phyloP scores from a whole-genome alignment of 345 rosid genomes.

The Reutealis trisperma region DNA sequence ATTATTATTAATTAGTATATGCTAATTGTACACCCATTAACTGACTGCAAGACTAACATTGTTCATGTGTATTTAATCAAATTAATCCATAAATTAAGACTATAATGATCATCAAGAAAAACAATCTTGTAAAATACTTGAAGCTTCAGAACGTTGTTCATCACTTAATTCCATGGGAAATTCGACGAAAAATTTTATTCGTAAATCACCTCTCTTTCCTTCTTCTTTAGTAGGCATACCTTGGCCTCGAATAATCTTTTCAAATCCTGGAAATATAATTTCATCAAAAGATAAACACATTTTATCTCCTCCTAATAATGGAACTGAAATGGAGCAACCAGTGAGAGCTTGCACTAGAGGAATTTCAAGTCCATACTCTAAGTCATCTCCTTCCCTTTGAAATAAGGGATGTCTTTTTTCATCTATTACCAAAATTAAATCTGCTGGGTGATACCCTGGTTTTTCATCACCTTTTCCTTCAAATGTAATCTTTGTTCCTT shows the following conservation, averaged over 20 bases:
- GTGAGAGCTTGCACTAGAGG: slow-evolving; percentile 77
- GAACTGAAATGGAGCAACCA: slow-evolving; percentile 69
- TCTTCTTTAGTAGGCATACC: slow-evolving; percentile 69
- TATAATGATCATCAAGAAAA: slow-evolving; percentile 18
- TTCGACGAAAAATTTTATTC: slow-evolving; percentile 52
- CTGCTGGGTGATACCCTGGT: slow-evolving; percentile 75
- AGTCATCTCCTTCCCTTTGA: slow-evolving; percentile 56
- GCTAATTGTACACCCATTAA: not conserved
- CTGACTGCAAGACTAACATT: not conserved
- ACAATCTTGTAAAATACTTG: slow-evolving; percentile 54
- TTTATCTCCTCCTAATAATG: slow-evolving; percentile 59
- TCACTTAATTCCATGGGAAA: slow-evolving; percentile 57
- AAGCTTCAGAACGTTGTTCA: slow-evolving; percentile 51
- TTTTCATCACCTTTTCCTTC: slow-evolving; percentile 85
- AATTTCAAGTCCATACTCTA: slow-evolving; percentile 69
- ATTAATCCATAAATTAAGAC: not conserved
- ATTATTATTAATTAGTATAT: too few species aligned
- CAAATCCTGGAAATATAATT: slow-evolving; percentile 62
- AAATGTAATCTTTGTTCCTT: slow-evolving; percentile 79
- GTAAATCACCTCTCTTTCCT: slow-evolving; percentile 64
- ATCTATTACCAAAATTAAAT: slow-evolving; percentile 56
- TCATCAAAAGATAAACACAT: slow-evolving; percentile 56
- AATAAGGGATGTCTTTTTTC: slow-evolving; percentile 69
- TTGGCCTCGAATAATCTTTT: slow-evolving; percentile 63
- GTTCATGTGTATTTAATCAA: not conserved